These are phyloP conservation scores for Yamadazyma atlantica DNA, from an alignment of 1,139 yeast genomes.

Conservation along the genomic window DNA sequence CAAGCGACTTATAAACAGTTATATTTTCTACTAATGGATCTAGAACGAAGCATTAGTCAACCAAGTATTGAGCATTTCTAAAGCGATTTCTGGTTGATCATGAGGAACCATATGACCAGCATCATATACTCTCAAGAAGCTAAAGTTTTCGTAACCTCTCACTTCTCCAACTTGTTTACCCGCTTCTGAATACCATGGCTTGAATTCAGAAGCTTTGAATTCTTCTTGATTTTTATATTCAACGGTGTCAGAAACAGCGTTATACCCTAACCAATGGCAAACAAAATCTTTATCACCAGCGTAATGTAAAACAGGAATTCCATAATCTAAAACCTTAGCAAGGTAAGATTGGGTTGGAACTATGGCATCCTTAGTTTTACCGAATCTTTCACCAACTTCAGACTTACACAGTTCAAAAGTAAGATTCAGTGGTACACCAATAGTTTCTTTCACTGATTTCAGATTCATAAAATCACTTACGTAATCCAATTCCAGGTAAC, in stretches of 20 bases:
- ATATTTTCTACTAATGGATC: no score
- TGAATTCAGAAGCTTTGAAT: slow-evolving; percentile 27
- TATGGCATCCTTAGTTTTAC: slow-evolving; percentile 58
- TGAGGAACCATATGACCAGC: slow-evolving; percentile 82
- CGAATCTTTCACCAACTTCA: slow-evolving; percentile 55
- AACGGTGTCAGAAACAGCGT: slow-evolving; percentile 28
- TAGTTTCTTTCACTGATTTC: slow-evolving; percentile 58
- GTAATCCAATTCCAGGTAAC: slow-evolving; percentile 58
- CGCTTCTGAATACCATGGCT: slow-evolving; percentile 37
- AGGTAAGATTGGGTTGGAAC: slow-evolving; percentile 67
- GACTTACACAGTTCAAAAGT: slow-evolving; percentile 56
- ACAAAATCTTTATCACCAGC: slow-evolving; percentile 43
- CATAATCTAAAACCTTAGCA: slow-evolving; percentile 55
- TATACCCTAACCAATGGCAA: slow-evolving; percentile 43
- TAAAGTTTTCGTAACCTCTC: slow-evolving; percentile 52
- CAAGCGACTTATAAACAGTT: no score
- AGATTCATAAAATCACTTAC: slow-evolving; percentile 60
- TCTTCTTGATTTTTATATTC: slow-evolving; percentile 21
- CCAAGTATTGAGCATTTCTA: slow-evolving; percentile 83
- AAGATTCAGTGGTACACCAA: slow-evolving; percentile 59
- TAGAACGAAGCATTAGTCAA: slow-evolving; percentile 20
- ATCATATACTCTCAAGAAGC: slow-evolving; percentile 61
- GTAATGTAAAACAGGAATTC: slow-evolving; percentile 36
- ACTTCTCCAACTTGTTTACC: slow-evolving; percentile 59
- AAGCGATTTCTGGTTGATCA: slow-evolving; percentile 73